Base-by-base conservation (phyloP, 148 eudicot genomes). In the Rhododendron ovatum region DNA sequence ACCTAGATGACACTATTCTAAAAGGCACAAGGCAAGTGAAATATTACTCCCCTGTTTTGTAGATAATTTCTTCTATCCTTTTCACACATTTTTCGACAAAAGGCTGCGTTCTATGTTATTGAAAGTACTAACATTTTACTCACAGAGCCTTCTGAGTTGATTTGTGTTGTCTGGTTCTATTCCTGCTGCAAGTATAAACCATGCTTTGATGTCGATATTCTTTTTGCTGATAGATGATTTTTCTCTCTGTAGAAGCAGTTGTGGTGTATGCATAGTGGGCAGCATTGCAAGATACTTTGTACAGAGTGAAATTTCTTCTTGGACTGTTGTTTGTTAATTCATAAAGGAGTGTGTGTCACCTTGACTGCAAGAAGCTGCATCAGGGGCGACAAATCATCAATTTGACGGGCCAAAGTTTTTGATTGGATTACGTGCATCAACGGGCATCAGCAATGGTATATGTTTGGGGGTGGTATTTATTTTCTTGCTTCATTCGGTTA, bases 311-410 rank as follows among this genome's bases (percentile, higher is more conserved):
- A 33, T 39, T 57, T 86, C 69, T 28, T 10, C 85, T 28, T 75
- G 85, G 76, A 17, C 88, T 82, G 78, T 43, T 57, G 26, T 59
- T 43, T 86, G 76, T 35, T 71, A 57, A 82, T 15, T 9, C n/a
- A 65, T 26, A 71, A 28, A 33, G 76, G 76, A 71, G 39, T 69
- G 37, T 28, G 39, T 28, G 37, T 28, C 17, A 28, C 75, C 30
- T 69, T 69, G 18, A 26, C 75, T 69, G 35, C 37, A 3, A 71
- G 76, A 30, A 71, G 41, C 76, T 71, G 76, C 41, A 71, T 30
- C 5, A 71, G 37, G 74, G 74, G 35, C 15, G 74, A 26, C 28
- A 67, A 67, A n/a, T 67, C 74, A 26, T 83, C 51, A 48, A 17
- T 39, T 22, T 33, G 79, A 47, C 59, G 6, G 53, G 48, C 37